Base-by-base conservation (phyloP, 768 basidiomycete genomes). In the Exidia glandulosa region DNA sequence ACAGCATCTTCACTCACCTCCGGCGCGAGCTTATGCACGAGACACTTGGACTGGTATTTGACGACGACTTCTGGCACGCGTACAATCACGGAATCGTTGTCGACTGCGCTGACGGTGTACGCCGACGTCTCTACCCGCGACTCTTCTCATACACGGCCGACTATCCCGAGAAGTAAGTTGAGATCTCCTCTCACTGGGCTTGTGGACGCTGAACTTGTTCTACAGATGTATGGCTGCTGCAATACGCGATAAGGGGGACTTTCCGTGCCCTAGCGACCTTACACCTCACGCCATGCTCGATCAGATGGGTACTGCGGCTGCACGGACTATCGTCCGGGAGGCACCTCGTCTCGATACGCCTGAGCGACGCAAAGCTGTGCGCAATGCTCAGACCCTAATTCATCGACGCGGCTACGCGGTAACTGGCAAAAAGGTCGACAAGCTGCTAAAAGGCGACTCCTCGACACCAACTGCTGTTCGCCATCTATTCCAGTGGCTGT, bases 141-240 rank as follows among this genome's bases (percentile, higher is more conserved):
- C 56, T 72, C 0, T 68, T 72, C 41, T 65, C 71, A 0, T 72
- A 72, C 36, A 58, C 69, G 1, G 71, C 67, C 3, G 66, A 70
- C 57, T 72, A 71, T 56, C 71, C 66, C 0, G 70, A 72, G 14
- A 60, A 61, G 62, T 63, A 34, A 27, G 56, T 12, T 52, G 10
- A 12, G n/a, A 10, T 31, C 10, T 9, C 12, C 9, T 12, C 12
- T 10, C 10, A 12, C 50, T 23, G 50, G 23, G n/a, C n/a, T n/a
- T n/a, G n/a, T n/a, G n/a, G n/a, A n/a, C n/a, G n/a, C n/a, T n/a
- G n/a, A n/a, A n/a, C n/a, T n/a, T 13, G n/a, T 10, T 52, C 10
- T 25, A 12, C 13, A 13, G 30, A n/a, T 13, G n/a, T 10, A n/a
- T 9, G 10, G 2, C 50, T 52, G 50, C 50, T 23, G 13, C 23